phyloP scores from a whole-genome alignment of 108 stramenopile genomes.

The Mediolabrus comicus region DNA sequence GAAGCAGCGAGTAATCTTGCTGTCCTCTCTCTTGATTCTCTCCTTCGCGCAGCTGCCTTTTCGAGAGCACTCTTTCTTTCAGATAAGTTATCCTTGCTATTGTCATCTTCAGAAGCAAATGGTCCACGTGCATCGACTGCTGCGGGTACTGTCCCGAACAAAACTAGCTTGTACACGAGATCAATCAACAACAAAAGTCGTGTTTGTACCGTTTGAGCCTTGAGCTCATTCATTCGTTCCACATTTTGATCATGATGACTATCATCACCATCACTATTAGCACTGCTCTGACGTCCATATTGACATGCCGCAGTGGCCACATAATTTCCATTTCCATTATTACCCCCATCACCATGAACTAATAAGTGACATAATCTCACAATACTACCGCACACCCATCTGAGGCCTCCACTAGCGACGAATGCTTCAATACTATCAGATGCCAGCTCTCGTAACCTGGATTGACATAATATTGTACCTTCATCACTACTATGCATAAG shows the following conservation, averaged over 20 bases:
- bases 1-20: neutral
- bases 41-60: neutral
- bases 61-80: neutral
- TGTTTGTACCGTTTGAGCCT: constrained; percentile 22
- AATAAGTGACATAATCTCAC: constrained; percentile 30
- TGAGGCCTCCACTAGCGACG: constrained; percentile 38
- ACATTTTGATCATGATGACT: neutral
- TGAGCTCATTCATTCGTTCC: constrained; percentile 1
- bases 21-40: neutral
- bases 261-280: neutral
- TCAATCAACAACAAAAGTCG: constrained; percentile 36
- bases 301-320: neutral
- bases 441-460: constrained; percentile 9
- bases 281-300: neutral
- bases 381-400: constrained; percentile 37
- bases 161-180: constrained; percentile 35
- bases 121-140: constrained; percentile 19
- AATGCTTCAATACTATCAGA: constrained; percentile 37
- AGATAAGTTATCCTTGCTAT: neutral
- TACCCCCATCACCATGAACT: constrained; percentile 22
- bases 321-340: neutral
- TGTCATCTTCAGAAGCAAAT: neutral
- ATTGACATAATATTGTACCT: neutral
- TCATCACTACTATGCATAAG: neutral
- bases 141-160: constrained; percentile 39